Percentiles rank a stretch among this genome's conserved stretches.
phyloP scores from a whole-genome alignment of 2,329 filamentous ascomycete genomes.

The Pseudogymnoascus sp. region DNA sequence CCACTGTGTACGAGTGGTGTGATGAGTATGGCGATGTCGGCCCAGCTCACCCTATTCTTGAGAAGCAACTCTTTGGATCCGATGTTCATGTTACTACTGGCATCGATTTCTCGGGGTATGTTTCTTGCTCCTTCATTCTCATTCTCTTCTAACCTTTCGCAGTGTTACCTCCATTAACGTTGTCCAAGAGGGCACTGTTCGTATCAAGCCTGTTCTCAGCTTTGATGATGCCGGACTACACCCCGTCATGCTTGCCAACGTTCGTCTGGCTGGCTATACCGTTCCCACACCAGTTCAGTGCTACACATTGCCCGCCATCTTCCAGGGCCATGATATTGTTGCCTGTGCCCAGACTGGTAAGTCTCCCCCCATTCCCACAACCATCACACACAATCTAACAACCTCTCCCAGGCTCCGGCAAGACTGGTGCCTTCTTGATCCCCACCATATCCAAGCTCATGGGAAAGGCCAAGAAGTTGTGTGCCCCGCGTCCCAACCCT shows the following conservation, averaged over 20 bases:
- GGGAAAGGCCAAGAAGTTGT: constrained; percentile 88
- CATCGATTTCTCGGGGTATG: constrained; percentile 55
- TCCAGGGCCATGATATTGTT: constrained; percentile 72
- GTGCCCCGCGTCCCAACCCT: constrained; percentile 65
- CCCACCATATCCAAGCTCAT: constrained; percentile 86
- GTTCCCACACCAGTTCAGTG: constrained; percentile 79
- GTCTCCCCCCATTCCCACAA: constrained; percentile 25
- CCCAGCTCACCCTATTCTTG: constrained; percentile 60
- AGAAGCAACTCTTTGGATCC: constrained; percentile 64
- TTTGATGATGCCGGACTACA: constrained; percentile 79
- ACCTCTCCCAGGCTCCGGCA: constrained; percentile 67
- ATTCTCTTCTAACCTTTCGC: constrained; percentile 19
- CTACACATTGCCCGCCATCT: constrained; percentile 73
- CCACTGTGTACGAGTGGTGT: constrained; percentile 65
- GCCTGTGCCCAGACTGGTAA: constrained; percentile 87
- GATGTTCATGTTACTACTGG: constrained; percentile 45
- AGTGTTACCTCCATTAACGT: constrained; percentile 51
- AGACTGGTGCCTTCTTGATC: constrained; percentile 87
- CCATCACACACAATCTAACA: constrained; percentile 9
- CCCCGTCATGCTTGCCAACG: constrained; percentile 71
- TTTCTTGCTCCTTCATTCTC: constrained; percentile 13
- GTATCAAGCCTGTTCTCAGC: constrained; percentile 42
- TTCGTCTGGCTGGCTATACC: constrained; percentile 62
- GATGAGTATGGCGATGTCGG: constrained; percentile 83
- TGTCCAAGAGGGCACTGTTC: constrained; percentile 46